Percentiles rank a stretch among this genome's conserved stretches.
Evolutionary conservation across 768 basidiomycete species (phyloP).

Genomic region (Xerocomellus amylosporus): DNA sequence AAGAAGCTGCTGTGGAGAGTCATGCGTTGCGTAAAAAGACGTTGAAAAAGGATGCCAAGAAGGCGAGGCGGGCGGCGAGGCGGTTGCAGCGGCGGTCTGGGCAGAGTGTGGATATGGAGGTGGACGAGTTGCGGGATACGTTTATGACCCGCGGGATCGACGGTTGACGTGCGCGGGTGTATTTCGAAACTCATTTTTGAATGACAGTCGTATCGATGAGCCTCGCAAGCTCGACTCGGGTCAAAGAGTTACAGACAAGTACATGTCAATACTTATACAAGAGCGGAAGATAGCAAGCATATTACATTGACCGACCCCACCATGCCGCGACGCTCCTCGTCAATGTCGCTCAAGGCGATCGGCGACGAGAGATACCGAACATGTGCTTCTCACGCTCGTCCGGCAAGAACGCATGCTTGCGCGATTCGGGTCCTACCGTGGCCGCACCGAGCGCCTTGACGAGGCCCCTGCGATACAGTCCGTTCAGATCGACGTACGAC

Average conservation of each 20-base stretch:
- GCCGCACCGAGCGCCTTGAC: slow-evolving; percentile 51
- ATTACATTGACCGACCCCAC: too few species aligned
- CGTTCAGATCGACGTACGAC: background rate
- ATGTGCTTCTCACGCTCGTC: background rate
- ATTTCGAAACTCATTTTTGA: background rate
- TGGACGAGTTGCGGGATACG: slow-evolving; percentile 19
- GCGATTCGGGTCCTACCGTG: slow-evolving; percentile 31
- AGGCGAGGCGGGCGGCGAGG: slow-evolving; percentile 51
- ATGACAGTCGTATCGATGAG: too few species aligned
- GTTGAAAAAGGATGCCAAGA: slow-evolving; percentile 65
- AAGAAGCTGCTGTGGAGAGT: slow-evolving; percentile 43
- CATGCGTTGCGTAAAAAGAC: slow-evolving; percentile 53
- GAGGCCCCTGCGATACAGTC: slow-evolving; percentile 38
- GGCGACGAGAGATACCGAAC: slow-evolving; percentile 8
- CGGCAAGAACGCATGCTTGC: slow-evolving; percentile 8
- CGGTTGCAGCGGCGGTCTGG: slow-evolving; percentile 12
- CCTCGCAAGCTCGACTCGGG: too few species aligned
- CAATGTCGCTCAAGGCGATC: background rate
- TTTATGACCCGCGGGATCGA: slow-evolving; percentile 26
- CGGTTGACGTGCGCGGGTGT: background rate
- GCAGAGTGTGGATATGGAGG: slow-evolving; percentile 30
- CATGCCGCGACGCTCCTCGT: background rate
- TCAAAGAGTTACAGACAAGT: too few species aligned
- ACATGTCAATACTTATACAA: too few species aligned
- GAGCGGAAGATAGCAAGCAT: too few species aligned